Evolutionary conservation across 371 early-diverging fungal species (phyloP).

Genomic region (Capillidium heterosporum): DNA sequence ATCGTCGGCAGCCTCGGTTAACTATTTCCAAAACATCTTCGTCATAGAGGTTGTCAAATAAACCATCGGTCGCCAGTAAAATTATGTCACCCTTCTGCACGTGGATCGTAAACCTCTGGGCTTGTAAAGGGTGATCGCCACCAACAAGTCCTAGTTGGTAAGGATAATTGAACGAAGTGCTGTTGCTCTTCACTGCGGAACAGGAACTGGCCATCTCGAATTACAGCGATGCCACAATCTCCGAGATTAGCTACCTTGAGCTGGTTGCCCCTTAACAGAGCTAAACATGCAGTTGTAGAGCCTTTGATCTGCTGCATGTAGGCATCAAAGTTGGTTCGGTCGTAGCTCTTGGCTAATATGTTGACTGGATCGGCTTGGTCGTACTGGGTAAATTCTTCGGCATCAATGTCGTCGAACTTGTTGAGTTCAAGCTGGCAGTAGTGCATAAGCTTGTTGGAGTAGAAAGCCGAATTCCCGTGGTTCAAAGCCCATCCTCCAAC

Average conservation of each 20-base stretch:
- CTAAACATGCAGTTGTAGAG: conserved; percentile 76
- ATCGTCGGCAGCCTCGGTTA: conserved; percentile 28
- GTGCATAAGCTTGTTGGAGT: conserved; percentile 83
- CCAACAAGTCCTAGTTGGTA: conserved; percentile 58
- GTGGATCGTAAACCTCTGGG: conserved; percentile 61
- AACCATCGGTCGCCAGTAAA: conserved; percentile 56
- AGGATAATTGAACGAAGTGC: conserved; percentile 65
- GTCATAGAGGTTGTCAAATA: conserved; percentile 71
- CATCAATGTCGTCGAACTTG: conserved; percentile 56
- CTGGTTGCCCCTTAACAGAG: conserved; percentile 72
- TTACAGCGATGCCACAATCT: conserved; percentile 76
- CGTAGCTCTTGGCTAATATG: conserved; percentile 60
- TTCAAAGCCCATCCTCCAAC: conserved; percentile 59
- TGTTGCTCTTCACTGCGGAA: conserved; percentile 85
- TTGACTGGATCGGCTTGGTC: conserved; percentile 54
- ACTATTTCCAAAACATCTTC: conserved; percentile 60
- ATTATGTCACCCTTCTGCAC: conserved; percentile 60
- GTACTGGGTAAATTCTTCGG: conserved; percentile 43
- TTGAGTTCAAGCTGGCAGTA: conserved; percentile 66
- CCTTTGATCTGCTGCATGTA: conserved; percentile 41
- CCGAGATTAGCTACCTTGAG: conserved; percentile 84
- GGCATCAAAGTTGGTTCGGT: conserved; percentile 32
- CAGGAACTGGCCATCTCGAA: conserved; percentile 65
- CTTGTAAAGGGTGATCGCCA: conserved; percentile 41
- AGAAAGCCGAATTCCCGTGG: conserved; percentile 66